Conservation (phyloP, 1,139 yeast species). For the Nadsonia starkeyi-henricii region DNA sequence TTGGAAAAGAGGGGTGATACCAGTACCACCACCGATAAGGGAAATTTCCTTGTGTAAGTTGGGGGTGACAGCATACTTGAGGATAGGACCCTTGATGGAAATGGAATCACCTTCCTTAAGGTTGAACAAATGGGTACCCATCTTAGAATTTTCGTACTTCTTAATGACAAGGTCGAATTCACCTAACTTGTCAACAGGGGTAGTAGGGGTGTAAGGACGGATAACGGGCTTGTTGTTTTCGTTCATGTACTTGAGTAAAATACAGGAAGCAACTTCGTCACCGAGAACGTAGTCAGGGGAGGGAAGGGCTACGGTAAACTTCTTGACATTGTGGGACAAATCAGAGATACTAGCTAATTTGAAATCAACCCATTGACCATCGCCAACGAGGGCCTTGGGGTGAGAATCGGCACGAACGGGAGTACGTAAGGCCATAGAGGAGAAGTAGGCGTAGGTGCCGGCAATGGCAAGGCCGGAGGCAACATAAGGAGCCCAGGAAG, state of each 20-base stretch:
- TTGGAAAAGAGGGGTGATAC: conserved; percentile 92
- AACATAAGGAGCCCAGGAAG: conserved; percentile 14
- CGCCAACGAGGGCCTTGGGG: conserved; percentile 43
- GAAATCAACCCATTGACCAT: conserved; percentile 60
- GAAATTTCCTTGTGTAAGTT: conserved; percentile 70
- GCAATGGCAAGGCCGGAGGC: conserved; percentile 20
- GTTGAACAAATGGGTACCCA: conserved; percentile 59
- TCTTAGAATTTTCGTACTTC: conserved; percentile 71
- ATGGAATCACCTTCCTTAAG: conserved; percentile 71
- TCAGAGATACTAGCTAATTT: conserved; percentile 46
- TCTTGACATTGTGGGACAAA: conserved; percentile 43
- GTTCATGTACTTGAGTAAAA: conserved; percentile 62
- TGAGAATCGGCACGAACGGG: conserved; percentile 19
- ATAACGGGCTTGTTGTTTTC: conserved; percentile 78
- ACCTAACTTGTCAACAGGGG: conserved; percentile 59
- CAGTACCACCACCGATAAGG: conserved; percentile 91
- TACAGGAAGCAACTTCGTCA: conserved; percentile 62
- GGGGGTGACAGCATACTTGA: conserved; percentile 85
- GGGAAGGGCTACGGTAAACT: conserved; percentile 60
- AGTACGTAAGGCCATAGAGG: conserved; percentile 7
- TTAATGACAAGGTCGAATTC: conserved; percentile 69
- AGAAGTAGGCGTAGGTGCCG: conserved; percentile 13
- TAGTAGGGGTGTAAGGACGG: conserved; percentile 93
- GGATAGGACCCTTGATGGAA: conserved; percentile 87
- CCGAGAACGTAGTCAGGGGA: conserved; percentile 60